These are phyloP conservation scores for Acacia confusa DNA, from an alignment of 306 rosid species.

Conservation along the genomic window DNA sequence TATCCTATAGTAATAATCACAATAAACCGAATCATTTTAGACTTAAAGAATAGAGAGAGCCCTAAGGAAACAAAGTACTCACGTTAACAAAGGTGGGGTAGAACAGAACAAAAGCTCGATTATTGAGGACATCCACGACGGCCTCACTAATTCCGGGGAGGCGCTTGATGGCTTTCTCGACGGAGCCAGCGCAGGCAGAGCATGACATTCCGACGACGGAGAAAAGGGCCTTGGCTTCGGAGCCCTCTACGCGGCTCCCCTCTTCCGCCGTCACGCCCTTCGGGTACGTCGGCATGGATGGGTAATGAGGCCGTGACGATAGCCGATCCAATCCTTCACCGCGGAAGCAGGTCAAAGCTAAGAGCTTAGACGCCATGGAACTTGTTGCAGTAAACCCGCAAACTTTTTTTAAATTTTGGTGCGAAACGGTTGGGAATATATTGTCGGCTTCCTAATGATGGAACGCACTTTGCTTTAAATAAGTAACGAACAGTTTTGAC, in stretches of 20 bases:
- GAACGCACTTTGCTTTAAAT: neutral
- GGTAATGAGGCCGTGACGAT: conserved; percentile 61
- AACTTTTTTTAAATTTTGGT: neutral
- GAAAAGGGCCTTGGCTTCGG: conserved; percentile 51
- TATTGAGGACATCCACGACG: conserved; percentile 69
- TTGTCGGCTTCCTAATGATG: neutral
- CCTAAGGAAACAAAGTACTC: conserved; percentile 16
- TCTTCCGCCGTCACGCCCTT: conserved; percentile 33
- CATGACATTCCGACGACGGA: conserved; percentile 73
- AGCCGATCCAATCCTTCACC: conserved; percentile 25
- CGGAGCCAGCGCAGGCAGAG: conserved; percentile 75
- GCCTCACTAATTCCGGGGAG: conserved; percentile 76
- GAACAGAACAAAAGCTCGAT: conserved; percentile 61
- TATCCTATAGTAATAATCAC: neutral
- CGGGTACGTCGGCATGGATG: conserved; percentile 73
- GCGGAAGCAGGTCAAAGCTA: conserved; percentile 53
- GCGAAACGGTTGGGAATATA: neutral
- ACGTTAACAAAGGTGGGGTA: conserved; percentile 59
- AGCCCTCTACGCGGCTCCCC: conserved; percentile 9
- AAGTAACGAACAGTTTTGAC: neutral
- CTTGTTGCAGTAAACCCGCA: neutral
- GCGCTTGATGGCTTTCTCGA: conserved; percentile 72
- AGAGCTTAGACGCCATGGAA: conserved; percentile 45
- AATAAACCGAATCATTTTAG: neutral
- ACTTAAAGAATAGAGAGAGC: neutral